phyloP scores from a whole-genome alignment of 805 yeast species.

The Candida ovalis region DNA sequence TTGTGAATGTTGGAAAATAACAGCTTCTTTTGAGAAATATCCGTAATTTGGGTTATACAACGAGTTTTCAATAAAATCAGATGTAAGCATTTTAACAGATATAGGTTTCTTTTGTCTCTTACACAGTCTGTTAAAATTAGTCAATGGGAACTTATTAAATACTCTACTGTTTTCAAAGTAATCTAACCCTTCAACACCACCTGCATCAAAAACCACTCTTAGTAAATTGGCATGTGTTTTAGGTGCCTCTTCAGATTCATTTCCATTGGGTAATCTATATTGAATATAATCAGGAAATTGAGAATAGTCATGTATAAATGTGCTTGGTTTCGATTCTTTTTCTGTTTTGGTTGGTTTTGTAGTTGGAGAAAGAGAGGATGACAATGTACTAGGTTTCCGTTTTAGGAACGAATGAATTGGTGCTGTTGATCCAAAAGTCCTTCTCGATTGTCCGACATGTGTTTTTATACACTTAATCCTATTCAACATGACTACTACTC shows the following conservation, averaged over 20 bases:
- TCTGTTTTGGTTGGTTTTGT: conserved; percentile 10
- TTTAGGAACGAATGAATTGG: neutral
- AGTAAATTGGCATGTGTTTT: conserved; percentile 23
- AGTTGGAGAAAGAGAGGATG: neutral
- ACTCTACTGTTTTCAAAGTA: conserved; percentile 27
- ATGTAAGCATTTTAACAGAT: conserved; percentile 62
- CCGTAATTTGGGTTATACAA: conserved; percentile 80
- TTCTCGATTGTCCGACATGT: neutral
- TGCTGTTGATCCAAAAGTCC: neutral
- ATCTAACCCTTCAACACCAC: conserved; percentile 35
- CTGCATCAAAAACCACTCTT: conserved; percentile 27
- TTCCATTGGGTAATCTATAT: conserved; percentile 26
- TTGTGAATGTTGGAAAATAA: conserved; percentile 62
- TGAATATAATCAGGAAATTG: conserved; percentile 28
- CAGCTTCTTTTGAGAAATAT: conserved; percentile 74
- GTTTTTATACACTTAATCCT: neutral
- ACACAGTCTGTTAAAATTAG: conserved; percentile 34
- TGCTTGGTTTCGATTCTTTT: conserved; percentile 10
- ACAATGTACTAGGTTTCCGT: neutral
- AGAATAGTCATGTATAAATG: conserved; percentile 34
- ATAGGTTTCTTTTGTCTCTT: conserved; percentile 47
- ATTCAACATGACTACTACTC: neutral
- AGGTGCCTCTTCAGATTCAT: conserved; percentile 16
- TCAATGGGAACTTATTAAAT: conserved; percentile 43
- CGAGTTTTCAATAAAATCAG: conserved; percentile 83